phyloP scores from a whole-genome alignment of 345 rosid genomes.

The Lepidium aucheri region DNA sequence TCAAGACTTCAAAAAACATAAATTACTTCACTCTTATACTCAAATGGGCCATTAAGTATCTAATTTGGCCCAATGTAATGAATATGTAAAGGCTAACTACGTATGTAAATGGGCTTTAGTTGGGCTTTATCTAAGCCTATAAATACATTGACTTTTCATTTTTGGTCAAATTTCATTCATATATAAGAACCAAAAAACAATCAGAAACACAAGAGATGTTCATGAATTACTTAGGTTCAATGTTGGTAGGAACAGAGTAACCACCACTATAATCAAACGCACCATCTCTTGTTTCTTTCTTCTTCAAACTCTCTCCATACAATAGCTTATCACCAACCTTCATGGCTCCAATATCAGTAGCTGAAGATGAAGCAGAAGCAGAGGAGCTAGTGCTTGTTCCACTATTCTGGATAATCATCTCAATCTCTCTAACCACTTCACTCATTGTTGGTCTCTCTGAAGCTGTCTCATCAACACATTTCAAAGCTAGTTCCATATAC shows the following conservation, averaged over 20 bases:
- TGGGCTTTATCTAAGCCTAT: too few species aligned
- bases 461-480: constrained; percentile 84
- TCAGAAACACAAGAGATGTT: not conserved
- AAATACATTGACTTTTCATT: too few species aligned
- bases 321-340: constrained; percentile 39
- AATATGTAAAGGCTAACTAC: too few species aligned
- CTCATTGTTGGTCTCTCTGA: constrained; percentile 83
- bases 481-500: constrained; percentile 67
- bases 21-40: too few species aligned
- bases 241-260: constrained; percentile 42
- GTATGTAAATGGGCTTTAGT: too few species aligned
- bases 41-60: too few species aligned
- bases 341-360: constrained; percentile 56
- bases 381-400: constrained; percentile 63
- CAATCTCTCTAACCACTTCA: constrained; percentile 69
- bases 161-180: too few species aligned
- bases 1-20: too few species aligned
- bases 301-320: constrained; percentile 37
- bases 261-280: constrained; percentile 78
- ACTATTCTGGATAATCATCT: constrained; percentile 60
- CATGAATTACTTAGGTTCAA: constrained; percentile 53
- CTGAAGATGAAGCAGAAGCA: constrained; percentile 74
- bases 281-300: constrained; percentile 29
- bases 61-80: too few species aligned
- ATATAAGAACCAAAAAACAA: too few species aligned